Evolutionary conservation across 805 yeast species (phyloP).

Genomic region (Wickerhamomyces queroliae): DNA sequence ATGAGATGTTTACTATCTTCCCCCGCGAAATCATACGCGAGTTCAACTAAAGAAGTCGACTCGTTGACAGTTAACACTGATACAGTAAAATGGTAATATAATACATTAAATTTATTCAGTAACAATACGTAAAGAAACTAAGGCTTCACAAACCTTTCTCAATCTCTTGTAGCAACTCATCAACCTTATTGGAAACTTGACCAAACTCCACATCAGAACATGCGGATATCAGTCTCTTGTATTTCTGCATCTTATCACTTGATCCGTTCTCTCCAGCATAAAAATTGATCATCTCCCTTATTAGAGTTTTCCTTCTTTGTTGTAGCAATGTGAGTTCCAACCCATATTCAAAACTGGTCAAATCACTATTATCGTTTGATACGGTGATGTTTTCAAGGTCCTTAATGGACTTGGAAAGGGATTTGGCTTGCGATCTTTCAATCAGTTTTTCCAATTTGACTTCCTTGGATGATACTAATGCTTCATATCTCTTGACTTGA

Average conservation of each 20-base stretch:
- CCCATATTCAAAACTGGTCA: constrained; percentile 18
- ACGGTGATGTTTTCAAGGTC: neutral
- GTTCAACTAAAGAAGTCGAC: no score
- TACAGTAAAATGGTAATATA: no score
- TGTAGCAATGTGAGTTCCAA: constrained; percentile 37
- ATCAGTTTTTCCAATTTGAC: constrained; percentile 18
- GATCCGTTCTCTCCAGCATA: constrained; percentile 23
- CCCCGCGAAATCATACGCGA: no score
- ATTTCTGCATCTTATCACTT: constrained; percentile 55
- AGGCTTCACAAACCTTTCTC: constrained; percentile 8
- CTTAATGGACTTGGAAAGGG: constrained; percentile 7
- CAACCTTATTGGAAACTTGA: constrained; percentile 63
- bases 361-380: constrained; percentile 7
- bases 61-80: no score
- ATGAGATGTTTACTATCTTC: no score
- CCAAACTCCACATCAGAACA: constrained; percentile 63
- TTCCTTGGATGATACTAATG: constrained; percentile 19
- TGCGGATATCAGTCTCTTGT: constrained; percentile 60
- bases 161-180: constrained; percentile 42
- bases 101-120: no score
- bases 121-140: no score
- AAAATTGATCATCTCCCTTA: constrained; percentile 28
- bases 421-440: constrained; percentile 25
- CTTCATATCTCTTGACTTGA: constrained; percentile 16
- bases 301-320: constrained; percentile 29